These are phyloP conservation scores for Eudorina sp. DNA, from an alignment of 139 green algal genomes.

Conservation along the genomic window DNA sequence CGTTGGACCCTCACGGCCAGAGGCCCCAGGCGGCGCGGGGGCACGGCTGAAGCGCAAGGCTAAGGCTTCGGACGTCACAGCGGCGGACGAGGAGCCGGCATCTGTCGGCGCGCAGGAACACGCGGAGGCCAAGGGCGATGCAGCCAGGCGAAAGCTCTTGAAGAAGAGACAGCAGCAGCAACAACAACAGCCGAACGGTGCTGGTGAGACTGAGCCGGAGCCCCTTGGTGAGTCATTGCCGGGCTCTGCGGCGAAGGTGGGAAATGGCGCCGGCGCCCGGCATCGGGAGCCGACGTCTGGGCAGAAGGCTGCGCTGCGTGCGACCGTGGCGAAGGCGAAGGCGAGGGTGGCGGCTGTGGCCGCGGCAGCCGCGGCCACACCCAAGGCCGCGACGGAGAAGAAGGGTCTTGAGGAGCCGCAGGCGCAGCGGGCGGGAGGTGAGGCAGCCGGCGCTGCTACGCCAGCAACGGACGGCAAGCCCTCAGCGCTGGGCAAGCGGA, in stretches of 20 bases:
- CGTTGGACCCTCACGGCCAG: neutral
- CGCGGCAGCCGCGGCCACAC: neutral
- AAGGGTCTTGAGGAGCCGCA: neutral
- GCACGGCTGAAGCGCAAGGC: conserved; percentile 22
- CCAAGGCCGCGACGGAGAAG: neutral
- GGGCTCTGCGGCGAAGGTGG: neutral
- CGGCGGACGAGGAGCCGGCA: neutral
- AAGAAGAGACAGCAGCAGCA: neutral
- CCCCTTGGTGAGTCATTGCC: neutral
- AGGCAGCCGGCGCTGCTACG: neutral
- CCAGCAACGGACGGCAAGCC: neutral
- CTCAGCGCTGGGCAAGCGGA: conserved; percentile 29
- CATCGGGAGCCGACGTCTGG: conserved; percentile 38
- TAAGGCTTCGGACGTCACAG: neutral
- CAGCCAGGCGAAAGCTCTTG: neutral
- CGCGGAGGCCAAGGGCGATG: neutral
- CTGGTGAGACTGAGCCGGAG: neutral
- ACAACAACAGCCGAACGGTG: conserved; percentile 1
- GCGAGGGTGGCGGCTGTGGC: neutral
- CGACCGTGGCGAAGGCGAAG: neutral
- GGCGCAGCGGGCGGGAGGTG: neutral
- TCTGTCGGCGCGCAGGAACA: neutral
- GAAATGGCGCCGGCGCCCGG: neutral
- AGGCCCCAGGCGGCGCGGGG: neutral
- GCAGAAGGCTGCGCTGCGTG: conserved; percentile 35